Evolutionary conservation across 192 early-diverging fungal genomes (phyloP).

Genomic region (Umbelopsis ramanniana): DNA sequence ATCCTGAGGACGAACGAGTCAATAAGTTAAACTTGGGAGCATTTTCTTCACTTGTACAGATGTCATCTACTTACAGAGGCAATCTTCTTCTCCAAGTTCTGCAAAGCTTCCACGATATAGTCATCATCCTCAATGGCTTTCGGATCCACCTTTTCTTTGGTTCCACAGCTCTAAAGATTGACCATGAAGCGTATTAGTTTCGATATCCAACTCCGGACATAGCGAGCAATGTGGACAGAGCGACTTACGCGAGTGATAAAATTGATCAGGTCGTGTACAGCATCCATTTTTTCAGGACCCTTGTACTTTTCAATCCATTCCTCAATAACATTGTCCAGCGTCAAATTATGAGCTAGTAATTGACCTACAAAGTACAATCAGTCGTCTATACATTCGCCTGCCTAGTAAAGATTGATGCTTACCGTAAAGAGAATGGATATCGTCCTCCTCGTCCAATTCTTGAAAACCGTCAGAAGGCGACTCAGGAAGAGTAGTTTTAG

Average conservation of each 20-base stretch:
- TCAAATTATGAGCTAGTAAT: constrained; percentile 51
- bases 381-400: not conserved
- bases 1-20: not conserved
- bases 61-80: constrained; percentile 50
- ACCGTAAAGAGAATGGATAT: constrained; percentile 15
- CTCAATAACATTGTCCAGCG: constrained; percentile 63
- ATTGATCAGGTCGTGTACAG: constrained; percentile 75
- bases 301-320: constrained; percentile 78
- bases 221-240: too few relatives aligned
- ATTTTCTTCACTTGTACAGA: not conserved
- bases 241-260: constrained; percentile 64
- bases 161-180: constrained; percentile 56
- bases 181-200: too few relatives aligned
- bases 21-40: not conserved
- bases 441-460: constrained; percentile 4
- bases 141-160: constrained; percentile 46
- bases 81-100: constrained; percentile 62
- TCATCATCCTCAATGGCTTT: constrained; percentile 61
- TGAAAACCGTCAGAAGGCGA: not conserved
- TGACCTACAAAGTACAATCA: constrained; percentile 31
- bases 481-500: not conserved
- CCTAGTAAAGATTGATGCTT: not conserved
- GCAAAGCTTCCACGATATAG: constrained; percentile 55
- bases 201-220: too few relatives aligned
- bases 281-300: constrained; percentile 47